Evolutionary conservation across 2,329 filamentous ascomycete species (phyloP), one percentile per base, ranked within the genome.

Genomic region (Aspergillus ustus): DNA sequence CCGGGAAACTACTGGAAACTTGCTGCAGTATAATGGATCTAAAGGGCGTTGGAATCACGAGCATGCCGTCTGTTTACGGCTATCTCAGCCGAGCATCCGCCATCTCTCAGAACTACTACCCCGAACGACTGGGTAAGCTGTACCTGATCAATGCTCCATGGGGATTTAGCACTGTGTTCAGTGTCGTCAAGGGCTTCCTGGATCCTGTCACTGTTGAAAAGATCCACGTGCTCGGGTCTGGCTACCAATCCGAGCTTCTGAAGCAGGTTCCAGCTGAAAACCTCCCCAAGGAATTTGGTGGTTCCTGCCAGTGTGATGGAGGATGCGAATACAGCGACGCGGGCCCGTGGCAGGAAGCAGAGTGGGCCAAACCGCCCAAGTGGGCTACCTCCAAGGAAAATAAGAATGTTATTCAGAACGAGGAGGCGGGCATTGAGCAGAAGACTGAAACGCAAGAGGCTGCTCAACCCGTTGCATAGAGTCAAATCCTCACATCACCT

Each of bases 61-160:
- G 91, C 80, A 89, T 92, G 48, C 85, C 88, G 65, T 90, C 90
- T 64, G 94, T 97, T 61, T 97, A 96, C 83, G 85, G 87, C 58
- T 98, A 97, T 82, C 87, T 99, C 69, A 87, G 87, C 72, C 87
- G 90, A 76, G 93, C 92, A 50, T 95, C 92, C 37, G 89, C 83
- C 77, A 91, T 99, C 81, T 96, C 92, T 67, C 95, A 98, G 82
- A 97, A 98, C 86, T 96, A 98, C 87, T 99, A 99, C 82, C 95
- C 95, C 7, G 95, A 99, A 85, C 91, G 95, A 62, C 85, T 99
- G 62, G 95, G 95, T 73, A 93, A 93, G 81, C 85, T 99, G 75
- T 99, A 97, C 85, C 83, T 99, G 71, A 97, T 99, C 88, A 99
- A 99, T 81, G 92, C 94, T 3, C 93, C 93, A 20, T 98, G 93